Percentiles rank a stretch among this genome's conserved stretches.
Conservation (phyloP, 306 rosid genomes). For the Acacia crassicarpa region DNA sequence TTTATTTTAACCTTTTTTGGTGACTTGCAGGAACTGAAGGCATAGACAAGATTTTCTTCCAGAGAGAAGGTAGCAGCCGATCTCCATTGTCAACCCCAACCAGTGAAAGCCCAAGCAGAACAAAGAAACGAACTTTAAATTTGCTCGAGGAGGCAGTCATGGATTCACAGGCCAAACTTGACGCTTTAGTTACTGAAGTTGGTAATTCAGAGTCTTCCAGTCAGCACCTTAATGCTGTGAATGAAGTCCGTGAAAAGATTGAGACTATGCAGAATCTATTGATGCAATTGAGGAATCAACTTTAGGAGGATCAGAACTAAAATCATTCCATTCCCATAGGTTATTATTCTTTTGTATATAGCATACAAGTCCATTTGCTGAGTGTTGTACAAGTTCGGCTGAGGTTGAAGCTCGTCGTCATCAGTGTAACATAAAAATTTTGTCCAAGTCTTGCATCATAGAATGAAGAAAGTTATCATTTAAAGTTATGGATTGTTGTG, state of each 20-base stretch:
- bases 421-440: conserved; percentile 37
- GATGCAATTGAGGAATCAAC: conserved; percentile 54
- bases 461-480: conserved; percentile 7
- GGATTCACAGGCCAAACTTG: conserved; percentile 66
- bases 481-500: background rate
- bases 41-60: conserved; percentile 63
- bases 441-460: conserved; percentile 22
- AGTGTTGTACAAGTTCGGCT: conserved; percentile 42
- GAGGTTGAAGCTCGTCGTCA: conserved; percentile 1
- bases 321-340: conserved; percentile 34
- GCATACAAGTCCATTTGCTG: conserved; percentile 25
- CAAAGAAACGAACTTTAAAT: conserved; percentile 57
- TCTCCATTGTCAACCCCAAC: conserved; percentile 40
- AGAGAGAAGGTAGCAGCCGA: conserved; percentile 45
- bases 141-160: conserved; percentile 64
- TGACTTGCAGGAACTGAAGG: conserved; percentile 79
- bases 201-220: conserved; percentile 49
- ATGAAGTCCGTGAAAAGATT: conserved; percentile 60
- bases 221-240: conserved; percentile 45
- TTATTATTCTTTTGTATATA: conserved; percentile 63
- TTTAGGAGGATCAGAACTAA: conserved; percentile 40
- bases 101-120: conserved; percentile 40
- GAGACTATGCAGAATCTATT: conserved; percentile 65
- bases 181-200: conserved; percentile 47
- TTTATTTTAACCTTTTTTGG: background rate